phyloP scores from a whole-genome alignment of 2,329 filamentous ascomycete species.

The Lecanoromycetidae sp. region DNA sequence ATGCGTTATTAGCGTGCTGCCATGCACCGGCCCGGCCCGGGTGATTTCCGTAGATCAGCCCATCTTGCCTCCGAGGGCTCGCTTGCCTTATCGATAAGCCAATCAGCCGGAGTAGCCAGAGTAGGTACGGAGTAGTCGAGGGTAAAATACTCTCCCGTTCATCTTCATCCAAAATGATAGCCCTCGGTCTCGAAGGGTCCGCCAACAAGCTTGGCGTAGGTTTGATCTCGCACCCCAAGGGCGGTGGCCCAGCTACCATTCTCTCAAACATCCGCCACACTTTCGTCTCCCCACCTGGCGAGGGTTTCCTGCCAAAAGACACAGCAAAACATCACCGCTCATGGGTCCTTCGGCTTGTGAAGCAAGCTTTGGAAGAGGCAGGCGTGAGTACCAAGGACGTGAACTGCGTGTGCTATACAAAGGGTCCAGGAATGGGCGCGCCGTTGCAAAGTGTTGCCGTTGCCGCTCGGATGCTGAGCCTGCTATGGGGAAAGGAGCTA shows the following conservation, averaged over 20 bases:
- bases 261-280: constrained; percentile 93
- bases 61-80: no score
- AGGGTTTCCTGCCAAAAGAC: constrained; percentile 93
- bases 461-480: constrained; percentile 64
- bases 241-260: constrained; percentile 48
- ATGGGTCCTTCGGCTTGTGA: constrained; percentile 73
- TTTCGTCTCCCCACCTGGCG: constrained; percentile 79
- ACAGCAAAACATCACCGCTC: constrained; percentile 82
- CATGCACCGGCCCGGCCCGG: no score
- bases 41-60: no score
- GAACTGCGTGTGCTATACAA: constrained; percentile 90
- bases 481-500: constrained; percentile 80
- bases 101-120: no score
- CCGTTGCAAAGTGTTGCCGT: constrained; percentile 79
- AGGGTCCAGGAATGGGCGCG: constrained; percentile 92
- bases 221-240: constrained; percentile 62
- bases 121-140: no score
- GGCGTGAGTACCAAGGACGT: constrained; percentile 51
- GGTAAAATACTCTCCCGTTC: no score
- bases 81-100: no score
- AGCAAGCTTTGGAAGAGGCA: constrained; percentile 62
- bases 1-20: no score
- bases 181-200: constrained; percentile 74
- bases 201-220: constrained; percentile 97
- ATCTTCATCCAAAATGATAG: constrained; percentile 53